These are phyloP conservation scores for Didymella keratinophila DNA, from an alignment of 2,329 filamentous ascomycete genomes.

Conservation along the genomic window DNA sequence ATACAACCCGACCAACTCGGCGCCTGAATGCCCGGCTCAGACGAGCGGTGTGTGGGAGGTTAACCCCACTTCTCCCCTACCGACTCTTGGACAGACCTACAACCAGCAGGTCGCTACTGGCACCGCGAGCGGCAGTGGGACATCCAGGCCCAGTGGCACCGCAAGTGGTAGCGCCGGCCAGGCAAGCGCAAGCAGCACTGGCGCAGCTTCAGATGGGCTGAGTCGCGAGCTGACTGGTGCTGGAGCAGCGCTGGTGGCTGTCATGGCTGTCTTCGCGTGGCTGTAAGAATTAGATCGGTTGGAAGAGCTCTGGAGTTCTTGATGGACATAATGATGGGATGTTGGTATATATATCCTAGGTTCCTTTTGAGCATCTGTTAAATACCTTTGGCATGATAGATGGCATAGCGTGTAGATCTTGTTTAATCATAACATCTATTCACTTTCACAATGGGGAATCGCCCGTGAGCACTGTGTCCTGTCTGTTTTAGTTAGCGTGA, in stretches of 20 bases:
- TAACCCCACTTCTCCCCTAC: constrained; percentile 72
- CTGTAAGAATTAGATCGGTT: not conserved
- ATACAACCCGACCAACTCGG: constrained; percentile 69
- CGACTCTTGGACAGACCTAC: constrained; percentile 65
- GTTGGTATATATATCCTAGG: constrained; percentile 6
- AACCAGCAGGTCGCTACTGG: constrained; percentile 20
- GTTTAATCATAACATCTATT: not conserved
- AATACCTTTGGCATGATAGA: not conserved
- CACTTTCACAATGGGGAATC: not conserved
- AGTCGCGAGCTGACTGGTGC: constrained; percentile 34
- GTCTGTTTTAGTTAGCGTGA: too few species aligned
- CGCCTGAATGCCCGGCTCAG: constrained; percentile 73
- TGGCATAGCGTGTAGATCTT: constrained; percentile 5
- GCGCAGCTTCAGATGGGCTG: constrained; percentile 31
- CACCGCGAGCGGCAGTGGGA: constrained; percentile 9
- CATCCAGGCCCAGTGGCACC: constrained; percentile 14
- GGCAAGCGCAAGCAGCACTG: constrained; percentile 21
- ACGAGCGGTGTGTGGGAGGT: constrained; percentile 77
- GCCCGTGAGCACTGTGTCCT: too few species aligned
- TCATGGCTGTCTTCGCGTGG: constrained; percentile 37
- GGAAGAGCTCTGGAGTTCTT: not conserved
- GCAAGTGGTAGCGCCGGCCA: constrained; percentile 5
- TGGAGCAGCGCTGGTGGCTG: constrained; percentile 29
- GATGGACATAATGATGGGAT: not conserved
- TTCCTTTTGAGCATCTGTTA: not conserved